A percentile compares a stretch with the other conserved stretches of the same genome.
These are phyloP conservation scores for Xylaria digitata DNA, from an alignment of 2,329 filamentous ascomycete species.

Conservation along the genomic window DNA sequence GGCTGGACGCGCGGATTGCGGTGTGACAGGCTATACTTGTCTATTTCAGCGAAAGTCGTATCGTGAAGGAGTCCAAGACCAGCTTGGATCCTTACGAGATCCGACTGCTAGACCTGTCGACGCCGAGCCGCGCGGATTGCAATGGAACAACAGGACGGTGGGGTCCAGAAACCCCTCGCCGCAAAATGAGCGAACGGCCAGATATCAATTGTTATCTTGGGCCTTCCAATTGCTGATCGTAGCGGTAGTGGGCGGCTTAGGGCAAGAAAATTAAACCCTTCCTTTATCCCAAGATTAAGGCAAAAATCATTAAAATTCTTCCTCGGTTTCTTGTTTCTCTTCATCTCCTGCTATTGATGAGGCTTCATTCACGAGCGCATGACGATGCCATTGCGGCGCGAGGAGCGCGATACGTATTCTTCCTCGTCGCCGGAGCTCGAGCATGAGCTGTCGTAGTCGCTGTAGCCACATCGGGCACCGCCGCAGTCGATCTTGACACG, in stretches of 20 bases:
- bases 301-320: slow-evolving; percentile 38
- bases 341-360: slow-evolving; percentile 23
- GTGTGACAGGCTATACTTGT: slow-evolving; percentile 31
- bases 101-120: slow-evolving; percentile 35
- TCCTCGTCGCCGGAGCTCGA: slow-evolving; percentile 75
- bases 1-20: slow-evolving; percentile 48
- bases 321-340: slow-evolving; percentile 46
- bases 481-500: slow-evolving; percentile 97
- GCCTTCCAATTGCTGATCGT: slow-evolving; percentile 34
- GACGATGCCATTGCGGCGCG: slow-evolving; percentile 73
- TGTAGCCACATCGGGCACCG: slow-evolving; percentile 86
- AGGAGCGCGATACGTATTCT: slow-evolving; percentile 64
- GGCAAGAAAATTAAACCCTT: slow-evolving; percentile 15
- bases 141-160: slow-evolving; percentile 49
- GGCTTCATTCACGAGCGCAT: slow-evolving; percentile 56
- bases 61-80: slow-evolving; percentile 53
- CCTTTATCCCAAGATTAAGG: slow-evolving; percentile 29
- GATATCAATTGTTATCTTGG: slow-evolving; percentile 32
- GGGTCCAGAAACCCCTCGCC: slow-evolving; percentile 5
- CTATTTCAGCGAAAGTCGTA: slow-evolving; percentile 9
- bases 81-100: slow-evolving; percentile 53
- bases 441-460: slow-evolving; percentile 75
- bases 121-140: slow-evolving; percentile 48
- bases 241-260: slow-evolving; percentile 12
- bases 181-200: slow-evolving; percentile 43